Conservation (phyloP, 1,284 basidiomycete species). For the Paramarasmius palmivorus region DNA sequence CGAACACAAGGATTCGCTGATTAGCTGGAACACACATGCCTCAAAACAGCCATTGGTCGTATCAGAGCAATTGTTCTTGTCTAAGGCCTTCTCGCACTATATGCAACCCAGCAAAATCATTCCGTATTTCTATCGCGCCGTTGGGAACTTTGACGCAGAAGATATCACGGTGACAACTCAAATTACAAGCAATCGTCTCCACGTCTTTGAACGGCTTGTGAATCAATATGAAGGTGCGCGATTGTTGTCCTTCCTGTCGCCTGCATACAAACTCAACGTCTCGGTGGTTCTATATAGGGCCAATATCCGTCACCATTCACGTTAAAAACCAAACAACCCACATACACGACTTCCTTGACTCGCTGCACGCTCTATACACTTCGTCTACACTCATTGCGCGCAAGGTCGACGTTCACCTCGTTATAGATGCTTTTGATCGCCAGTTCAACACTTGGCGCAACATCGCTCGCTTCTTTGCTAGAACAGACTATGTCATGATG, state of each 20-base stretch:
- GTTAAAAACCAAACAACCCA: conserved; percentile 48
- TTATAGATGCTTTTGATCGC: conserved; percentile 79
- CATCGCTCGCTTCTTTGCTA: conserved; percentile 75
- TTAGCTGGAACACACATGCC: conserved; percentile 17
- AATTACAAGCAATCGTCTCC: conserved; percentile 77
- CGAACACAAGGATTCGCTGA: neutral
- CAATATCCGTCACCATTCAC: conserved; percentile 81
- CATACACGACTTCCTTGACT: conserved; percentile 49
- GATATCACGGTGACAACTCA: conserved; percentile 85
- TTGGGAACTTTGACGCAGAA: conserved; percentile 45
- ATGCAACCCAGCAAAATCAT: conserved; percentile 73
- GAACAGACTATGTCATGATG: conserved; percentile 84
- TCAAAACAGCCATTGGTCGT: conserved; percentile 27
- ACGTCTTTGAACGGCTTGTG: conserved; percentile 68
- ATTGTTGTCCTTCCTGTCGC: neutral
- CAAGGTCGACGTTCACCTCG: conserved; percentile 85
- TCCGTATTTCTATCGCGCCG: conserved; percentile 78
- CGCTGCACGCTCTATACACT: conserved; percentile 64
- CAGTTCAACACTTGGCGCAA: conserved; percentile 89
- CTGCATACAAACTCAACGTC: neutral
- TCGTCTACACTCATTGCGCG: conserved; percentile 61
- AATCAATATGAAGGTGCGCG: conserved; percentile 67
- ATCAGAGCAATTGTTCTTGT: conserved; percentile 50
- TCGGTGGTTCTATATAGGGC: conserved; percentile 47
- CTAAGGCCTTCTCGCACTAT: conserved; percentile 66